Evolutionary conservation across 805 yeast species (phyloP).

Genomic region (Zygosaccharomyces kombuchaensis): DNA sequence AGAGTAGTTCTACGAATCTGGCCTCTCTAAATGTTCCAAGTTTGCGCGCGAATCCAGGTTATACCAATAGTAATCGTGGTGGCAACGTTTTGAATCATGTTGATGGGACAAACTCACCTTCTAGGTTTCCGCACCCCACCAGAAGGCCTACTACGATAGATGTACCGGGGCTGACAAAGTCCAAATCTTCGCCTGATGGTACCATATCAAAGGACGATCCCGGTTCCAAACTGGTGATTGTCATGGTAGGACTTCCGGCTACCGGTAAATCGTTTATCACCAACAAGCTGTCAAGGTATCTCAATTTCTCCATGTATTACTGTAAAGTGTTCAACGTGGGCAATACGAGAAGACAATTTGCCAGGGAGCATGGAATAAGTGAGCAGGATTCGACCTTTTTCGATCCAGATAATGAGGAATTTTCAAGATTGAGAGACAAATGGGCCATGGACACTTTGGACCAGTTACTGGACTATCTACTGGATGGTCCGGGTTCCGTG

Average conservation of each 20-base stretch:
- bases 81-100: neutral
- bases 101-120: constrained; percentile 17
- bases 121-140: constrained; percentile 34
- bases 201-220: constrained; percentile 59
- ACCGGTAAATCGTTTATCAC: constrained; percentile 93
- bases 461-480: constrained; percentile 71
- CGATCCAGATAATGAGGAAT: constrained; percentile 67
- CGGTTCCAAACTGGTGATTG: constrained; percentile 81
- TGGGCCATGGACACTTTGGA: constrained; percentile 97
- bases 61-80: neutral
- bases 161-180: constrained; percentile 86
- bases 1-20: constrained; percentile 18
- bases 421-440: constrained; percentile 68
- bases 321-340: constrained; percentile 93
- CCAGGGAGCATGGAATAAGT: constrained; percentile 30
- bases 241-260: constrained; percentile 96
- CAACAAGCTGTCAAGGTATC: constrained; percentile 80
- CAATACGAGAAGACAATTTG: constrained; percentile 79
- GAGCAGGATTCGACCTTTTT: constrained; percentile 81
- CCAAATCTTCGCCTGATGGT: constrained; percentile 75
- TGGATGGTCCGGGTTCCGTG: constrained; percentile 80
- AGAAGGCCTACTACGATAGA: constrained; percentile 79
- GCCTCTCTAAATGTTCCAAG: constrained; percentile 3
- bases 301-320: constrained; percentile 92
- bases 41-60: neutral